These are phyloP conservation scores for Penicillium turbatum DNA, from an alignment of 495 filamentous ascomycete species.

Conservation along the genomic window DNA sequence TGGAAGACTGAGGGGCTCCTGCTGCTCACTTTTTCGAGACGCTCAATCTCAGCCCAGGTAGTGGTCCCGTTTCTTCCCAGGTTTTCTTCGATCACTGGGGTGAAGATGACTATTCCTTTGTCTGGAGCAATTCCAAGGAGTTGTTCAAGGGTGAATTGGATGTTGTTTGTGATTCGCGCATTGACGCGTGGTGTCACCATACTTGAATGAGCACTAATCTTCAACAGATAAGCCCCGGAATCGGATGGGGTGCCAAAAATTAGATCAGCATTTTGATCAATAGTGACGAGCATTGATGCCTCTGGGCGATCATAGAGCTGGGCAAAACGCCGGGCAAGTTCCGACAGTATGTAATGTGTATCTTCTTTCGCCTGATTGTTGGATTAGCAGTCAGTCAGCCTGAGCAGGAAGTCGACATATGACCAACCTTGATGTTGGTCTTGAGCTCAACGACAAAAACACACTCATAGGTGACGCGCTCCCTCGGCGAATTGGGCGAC, in stretches of 20 bases:
- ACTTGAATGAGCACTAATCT: constrained; percentile 65
- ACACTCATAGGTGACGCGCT: constrained; percentile 60
- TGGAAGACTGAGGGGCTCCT: constrained; percentile 32
- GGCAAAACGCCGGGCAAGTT: constrained; percentile 64
- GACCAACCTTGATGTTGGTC: constrained; percentile 75
- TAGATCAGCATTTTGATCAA: constrained; percentile 73
- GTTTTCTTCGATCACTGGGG: constrained; percentile 64
- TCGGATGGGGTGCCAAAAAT: constrained; percentile 68
- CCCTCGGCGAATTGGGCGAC: constrained; percentile 45
- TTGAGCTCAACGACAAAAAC: constrained; percentile 74
- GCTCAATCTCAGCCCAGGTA: constrained; percentile 61
- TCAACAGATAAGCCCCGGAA: constrained; percentile 70
- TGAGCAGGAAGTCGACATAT: background rate
- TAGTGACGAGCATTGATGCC: constrained; percentile 63
- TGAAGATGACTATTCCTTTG: constrained; percentile 67
- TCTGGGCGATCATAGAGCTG: constrained; percentile 68
- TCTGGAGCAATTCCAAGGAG: constrained; percentile 57
- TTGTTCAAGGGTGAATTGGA: constrained; percentile 65
- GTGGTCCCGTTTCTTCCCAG: constrained; percentile 68
- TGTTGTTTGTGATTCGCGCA: constrained; percentile 72
- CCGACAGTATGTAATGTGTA: constrained; percentile 55
- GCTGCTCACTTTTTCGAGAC: constrained; percentile 45
- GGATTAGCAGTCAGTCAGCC: background rate
- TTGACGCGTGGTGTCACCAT: constrained; percentile 73
- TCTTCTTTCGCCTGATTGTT: constrained; percentile 32